Evolutionary conservation across 805 yeast genomes (phyloP).

Genomic region (Wickerhamomyces bovis): DNA sequence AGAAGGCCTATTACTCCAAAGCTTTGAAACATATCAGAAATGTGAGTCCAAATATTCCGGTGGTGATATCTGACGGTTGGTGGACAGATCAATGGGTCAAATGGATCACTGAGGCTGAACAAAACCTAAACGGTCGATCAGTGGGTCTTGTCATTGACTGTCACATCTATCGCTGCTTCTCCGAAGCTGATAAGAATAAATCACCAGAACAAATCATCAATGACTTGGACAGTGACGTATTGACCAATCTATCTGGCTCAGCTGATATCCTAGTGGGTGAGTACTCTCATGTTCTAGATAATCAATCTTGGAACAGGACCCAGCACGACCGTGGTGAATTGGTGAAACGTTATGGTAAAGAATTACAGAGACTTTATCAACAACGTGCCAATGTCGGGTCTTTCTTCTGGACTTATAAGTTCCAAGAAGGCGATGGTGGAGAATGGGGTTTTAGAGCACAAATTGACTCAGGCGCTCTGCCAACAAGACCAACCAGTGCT

Average conservation of each 20-base stretch:
- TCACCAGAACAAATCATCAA: conserved; percentile 55
- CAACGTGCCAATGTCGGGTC: conserved; percentile 61
- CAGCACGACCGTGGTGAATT: conserved; percentile 43
- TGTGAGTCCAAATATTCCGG: conserved; percentile 53
- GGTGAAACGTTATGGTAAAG: conserved; percentile 57
- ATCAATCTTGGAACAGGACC: conserved; percentile 58
- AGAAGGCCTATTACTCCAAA: conserved; percentile 54
- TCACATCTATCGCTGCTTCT: conserved; percentile 83
- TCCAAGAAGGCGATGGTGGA: conserved; percentile 86
- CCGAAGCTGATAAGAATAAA: conserved; percentile 64
- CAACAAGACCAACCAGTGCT: conserved; percentile 25
- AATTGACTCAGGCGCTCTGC: conserved; percentile 56
- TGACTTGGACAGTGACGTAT: conserved; percentile 45
- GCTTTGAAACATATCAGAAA: conserved; percentile 58
- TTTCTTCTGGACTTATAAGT: conserved; percentile 89
- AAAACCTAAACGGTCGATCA: conserved; percentile 27
- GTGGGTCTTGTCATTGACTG: conserved; percentile 73
- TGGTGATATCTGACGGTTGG: conserved; percentile 92
- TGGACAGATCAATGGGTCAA: conserved; percentile 74
- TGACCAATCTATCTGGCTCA: conserved; percentile 41
- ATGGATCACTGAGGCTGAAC: conserved; percentile 46
- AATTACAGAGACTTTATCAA: conserved; percentile 42
- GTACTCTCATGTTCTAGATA: conserved; percentile 82
- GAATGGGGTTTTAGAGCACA: conserved; percentile 92
- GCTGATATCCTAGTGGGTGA: conserved; percentile 84